Evolutionary conservation across 2,329 filamentous ascomycete genomes (phyloP).

Genomic region (Penicillium psychrosexuale): DNA sequence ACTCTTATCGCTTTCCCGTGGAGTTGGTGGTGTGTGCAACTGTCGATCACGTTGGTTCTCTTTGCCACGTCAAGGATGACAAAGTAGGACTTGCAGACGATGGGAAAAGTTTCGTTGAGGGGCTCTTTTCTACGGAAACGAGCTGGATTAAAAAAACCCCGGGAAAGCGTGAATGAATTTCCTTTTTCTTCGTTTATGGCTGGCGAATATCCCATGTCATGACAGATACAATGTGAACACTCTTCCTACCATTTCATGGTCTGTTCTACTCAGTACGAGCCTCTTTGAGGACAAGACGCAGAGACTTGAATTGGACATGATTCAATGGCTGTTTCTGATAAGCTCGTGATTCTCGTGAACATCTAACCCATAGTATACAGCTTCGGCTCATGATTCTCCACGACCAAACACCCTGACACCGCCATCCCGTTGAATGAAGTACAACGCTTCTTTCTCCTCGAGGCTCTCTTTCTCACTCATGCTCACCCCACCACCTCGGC

Average conservation of each 20-base stretch:
- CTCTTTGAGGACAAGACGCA: background rate
- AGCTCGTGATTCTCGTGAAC: background rate
- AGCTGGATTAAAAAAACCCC: slow-evolving; percentile 29
- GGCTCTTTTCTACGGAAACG: slow-evolving; percentile 21
- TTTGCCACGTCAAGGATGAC: slow-evolving; percentile 23
- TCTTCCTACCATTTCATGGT: slow-evolving; percentile 26
- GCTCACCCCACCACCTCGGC: slow-evolving; percentile 52
- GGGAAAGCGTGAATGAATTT: slow-evolving; percentile 40
- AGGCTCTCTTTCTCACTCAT: slow-evolving; percentile 26
- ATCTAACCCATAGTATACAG: slow-evolving; percentile 6
- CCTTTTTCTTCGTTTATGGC: slow-evolving; percentile 37
- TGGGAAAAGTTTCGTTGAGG: slow-evolving; percentile 29
- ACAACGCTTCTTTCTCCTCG: slow-evolving; percentile 70
- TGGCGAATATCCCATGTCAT: slow-evolving; percentile 40
- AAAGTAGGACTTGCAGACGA: slow-evolving; percentile 21
- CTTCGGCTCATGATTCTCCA: slow-evolving; percentile 54
- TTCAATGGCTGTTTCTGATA: background rate
- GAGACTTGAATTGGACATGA: background rate
- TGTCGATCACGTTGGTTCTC: slow-evolving; percentile 32
- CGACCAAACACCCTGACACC: slow-evolving; percentile 80
- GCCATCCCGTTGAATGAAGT: slow-evolving; percentile 76
- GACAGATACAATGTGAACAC: slow-evolving; percentile 39
- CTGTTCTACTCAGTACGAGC: slow-evolving; percentile 7
- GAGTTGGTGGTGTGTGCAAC: slow-evolving; percentile 37
- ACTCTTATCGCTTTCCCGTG: slow-evolving; percentile 36